phyloP scores from a whole-genome alignment of 2,329 filamentous ascomycete species.

The Sphaerostilbella broomeana region DNA sequence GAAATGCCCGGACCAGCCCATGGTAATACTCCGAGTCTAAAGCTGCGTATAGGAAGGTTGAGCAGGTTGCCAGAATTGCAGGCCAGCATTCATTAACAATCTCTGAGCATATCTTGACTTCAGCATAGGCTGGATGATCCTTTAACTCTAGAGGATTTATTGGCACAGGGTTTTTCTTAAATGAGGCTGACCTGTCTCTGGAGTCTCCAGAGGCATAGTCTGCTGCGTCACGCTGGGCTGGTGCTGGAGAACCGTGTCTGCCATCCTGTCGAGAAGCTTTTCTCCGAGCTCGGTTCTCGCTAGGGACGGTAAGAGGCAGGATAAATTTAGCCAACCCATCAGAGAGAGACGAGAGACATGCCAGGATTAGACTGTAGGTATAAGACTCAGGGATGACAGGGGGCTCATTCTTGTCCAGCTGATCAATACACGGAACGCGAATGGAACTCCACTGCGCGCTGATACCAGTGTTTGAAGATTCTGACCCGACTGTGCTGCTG shows the following conservation, averaged over 20 bases:
- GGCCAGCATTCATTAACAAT: conserved; percentile 95
- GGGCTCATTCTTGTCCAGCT: conserved; percentile 85
- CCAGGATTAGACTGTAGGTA: conserved; percentile 79
- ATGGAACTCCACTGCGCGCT: conserved; percentile 88
- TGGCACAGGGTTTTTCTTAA: conserved; percentile 69
- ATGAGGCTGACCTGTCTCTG: conserved; percentile 57
- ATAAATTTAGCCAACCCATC: conserved; percentile 92
- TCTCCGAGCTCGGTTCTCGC: conserved; percentile 54
- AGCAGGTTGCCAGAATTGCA: conserved; percentile 87
- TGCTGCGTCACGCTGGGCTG: conserved; percentile 31
- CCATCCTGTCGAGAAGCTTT: conserved; percentile 38
- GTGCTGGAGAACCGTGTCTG: conserved; percentile 37
- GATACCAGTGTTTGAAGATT: conserved; percentile 67
- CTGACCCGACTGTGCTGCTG: conserved; percentile 59
- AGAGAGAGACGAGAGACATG: conserved; percentile 83
- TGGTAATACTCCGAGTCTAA: conserved; percentile 94
- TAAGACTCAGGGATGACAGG: conserved; percentile 86
- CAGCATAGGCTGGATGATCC: conserved; percentile 62
- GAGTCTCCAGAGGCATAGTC: conserved; percentile 26
- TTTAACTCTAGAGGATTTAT: conserved; percentile 75
- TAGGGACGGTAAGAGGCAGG: conserved; percentile 78
- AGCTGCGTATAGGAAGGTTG: conserved; percentile 87
- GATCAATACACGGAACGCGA: conserved; percentile 82
- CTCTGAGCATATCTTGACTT: conserved; percentile 69
- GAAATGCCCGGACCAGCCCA: conserved; percentile 81